Evolutionary conservation across 2,329 filamentous ascomycete genomes (phyloP).

Genomic region (Fusarium succisae): DNA sequence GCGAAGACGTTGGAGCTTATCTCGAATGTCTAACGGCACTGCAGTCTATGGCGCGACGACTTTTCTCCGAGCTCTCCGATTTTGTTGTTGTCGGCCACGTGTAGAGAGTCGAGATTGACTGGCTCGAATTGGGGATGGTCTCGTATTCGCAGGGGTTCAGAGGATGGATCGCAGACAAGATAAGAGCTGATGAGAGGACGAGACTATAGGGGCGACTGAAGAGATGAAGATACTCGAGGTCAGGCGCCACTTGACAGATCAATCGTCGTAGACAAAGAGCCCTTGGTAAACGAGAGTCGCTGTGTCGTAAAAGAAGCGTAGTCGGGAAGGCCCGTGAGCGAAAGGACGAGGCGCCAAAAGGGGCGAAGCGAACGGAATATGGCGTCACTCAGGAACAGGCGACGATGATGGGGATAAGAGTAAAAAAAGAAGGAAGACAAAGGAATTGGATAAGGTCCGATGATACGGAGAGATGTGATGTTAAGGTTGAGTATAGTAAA

Average conservation of each 20-base stretch:
- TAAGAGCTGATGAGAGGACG: slow-evolving; percentile 5
- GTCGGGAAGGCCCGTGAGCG: slow-evolving; percentile 18
- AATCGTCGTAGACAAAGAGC: slow-evolving; percentile 16
- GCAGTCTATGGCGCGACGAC: background rate
- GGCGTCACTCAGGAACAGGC: slow-evolving; percentile 32
- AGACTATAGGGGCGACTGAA: slow-evolving; percentile 1
- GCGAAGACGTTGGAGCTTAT: slow-evolving; percentile 34
- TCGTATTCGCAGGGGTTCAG: slow-evolving; percentile 31
- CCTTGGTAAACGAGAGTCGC: slow-evolving; percentile 30
- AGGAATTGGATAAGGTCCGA: slow-evolving; percentile 30
- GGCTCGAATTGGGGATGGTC: background rate
- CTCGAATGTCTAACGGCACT: background rate
- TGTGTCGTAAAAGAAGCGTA: slow-evolving; percentile 5
- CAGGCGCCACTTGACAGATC: slow-evolving; percentile 16
- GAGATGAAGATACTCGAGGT: background rate
- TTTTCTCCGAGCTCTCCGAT: background rate
- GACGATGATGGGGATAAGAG: slow-evolving; percentile 25
- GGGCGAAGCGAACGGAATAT: slow-evolving; percentile 28
- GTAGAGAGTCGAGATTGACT: slow-evolving; percentile 5
- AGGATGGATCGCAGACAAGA: slow-evolving; percentile 4
- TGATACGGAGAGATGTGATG: slow-evolving; percentile 11
- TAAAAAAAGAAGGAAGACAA: slow-evolving; percentile 10
- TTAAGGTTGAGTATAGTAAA: background rate
- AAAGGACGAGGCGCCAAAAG: slow-evolving; percentile 30
- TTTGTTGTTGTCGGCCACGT: background rate